These are phyloP conservation scores for Marasmius sp. DNA, from an alignment of 1,284 basidiomycete species.

Conservation along the genomic window DNA sequence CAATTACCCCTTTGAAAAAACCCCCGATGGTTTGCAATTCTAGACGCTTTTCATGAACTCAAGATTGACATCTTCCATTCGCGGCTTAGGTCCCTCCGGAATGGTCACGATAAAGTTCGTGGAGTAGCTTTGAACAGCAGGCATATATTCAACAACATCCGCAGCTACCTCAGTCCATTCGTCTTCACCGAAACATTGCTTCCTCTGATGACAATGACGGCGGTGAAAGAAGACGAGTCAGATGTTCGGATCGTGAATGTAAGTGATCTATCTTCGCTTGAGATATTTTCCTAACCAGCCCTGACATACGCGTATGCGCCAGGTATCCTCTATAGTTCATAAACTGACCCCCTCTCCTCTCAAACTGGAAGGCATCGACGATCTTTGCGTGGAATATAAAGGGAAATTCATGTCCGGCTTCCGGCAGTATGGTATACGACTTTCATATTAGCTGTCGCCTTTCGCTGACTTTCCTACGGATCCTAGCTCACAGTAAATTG, in stretches of 20 bases:
- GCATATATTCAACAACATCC: not conserved
- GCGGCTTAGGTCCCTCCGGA: conserved; percentile 29
- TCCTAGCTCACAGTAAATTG: conserved; percentile 24
- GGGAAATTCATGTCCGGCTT: conserved; percentile 7
- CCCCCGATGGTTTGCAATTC: conserved; percentile 30
- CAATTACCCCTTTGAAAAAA: conserved; percentile 23
- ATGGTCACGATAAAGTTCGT: conserved; percentile 44
- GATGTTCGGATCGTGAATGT: conserved; percentile 55
- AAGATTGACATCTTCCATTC: not conserved
- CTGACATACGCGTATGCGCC: not conserved
- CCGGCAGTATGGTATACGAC: conserved; percentile 16
- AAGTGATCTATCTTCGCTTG: conserved; percentile 13
- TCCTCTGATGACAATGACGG: conserved; percentile 46
- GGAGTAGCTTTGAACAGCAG: not conserved
- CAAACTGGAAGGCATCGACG: conserved; percentile 17
- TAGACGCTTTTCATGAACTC: not conserved
- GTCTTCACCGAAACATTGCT: conserved; percentile 47
- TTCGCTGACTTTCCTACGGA: not conserved
- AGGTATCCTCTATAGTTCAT: conserved; percentile 18
- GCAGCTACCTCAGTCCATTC: conserved; percentile 46
- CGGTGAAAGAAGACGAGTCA: conserved; percentile 32
- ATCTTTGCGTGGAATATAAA: conserved; percentile 15
- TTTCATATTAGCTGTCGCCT: not conserved
- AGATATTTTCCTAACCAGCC: not conserved
- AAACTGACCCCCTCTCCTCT: conserved; percentile 6